phyloP scores from a whole-genome alignment of 2,329 filamentous ascomycete genomes.

The Cladobotryum protrusum region DNA sequence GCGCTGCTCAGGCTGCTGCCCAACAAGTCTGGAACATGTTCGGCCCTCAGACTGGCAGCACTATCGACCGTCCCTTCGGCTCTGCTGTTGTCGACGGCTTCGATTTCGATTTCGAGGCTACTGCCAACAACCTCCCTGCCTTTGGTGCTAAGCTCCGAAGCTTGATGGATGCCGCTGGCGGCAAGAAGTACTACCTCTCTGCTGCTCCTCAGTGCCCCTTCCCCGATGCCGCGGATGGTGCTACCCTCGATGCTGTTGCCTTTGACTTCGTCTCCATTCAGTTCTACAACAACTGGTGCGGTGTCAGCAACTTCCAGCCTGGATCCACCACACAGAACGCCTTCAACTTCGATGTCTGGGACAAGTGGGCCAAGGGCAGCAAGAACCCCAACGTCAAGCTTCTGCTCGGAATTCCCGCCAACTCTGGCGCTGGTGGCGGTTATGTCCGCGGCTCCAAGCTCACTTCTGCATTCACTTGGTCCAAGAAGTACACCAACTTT shows the following conservation, averaged over 20 bases:
- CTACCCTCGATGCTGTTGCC: conserved; percentile 48
- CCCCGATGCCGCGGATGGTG: conserved; percentile 54
- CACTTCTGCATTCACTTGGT: conserved; percentile 45
- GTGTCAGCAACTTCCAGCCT: conserved; percentile 43
- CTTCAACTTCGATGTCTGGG: conserved; percentile 60
- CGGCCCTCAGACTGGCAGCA: conserved; percentile 46
- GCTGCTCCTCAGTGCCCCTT: conserved; percentile 64
- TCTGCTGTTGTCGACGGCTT: conserved; percentile 63
- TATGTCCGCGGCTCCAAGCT: conserved; percentile 46
- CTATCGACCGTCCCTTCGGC: conserved; percentile 59
- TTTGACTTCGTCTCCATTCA: conserved; percentile 59
- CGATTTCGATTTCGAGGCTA: conserved; percentile 67
- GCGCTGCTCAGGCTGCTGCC: conserved; percentile 49
- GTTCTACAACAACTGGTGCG: conserved; percentile 66
- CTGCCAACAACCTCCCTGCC: conserved; percentile 50
- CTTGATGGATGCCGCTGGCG: conserved; percentile 45
- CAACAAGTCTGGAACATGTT: conserved; percentile 65
- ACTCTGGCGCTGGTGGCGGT: conserved; percentile 47
- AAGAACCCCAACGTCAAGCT: conserved; percentile 56
- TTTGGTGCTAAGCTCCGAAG: conserved; percentile 54
- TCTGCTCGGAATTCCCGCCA: conserved; percentile 55
- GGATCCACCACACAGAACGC: conserved; percentile 40
- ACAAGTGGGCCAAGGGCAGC: conserved; percentile 56
- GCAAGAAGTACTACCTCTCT: conserved; percentile 56
- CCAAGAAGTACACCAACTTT: conserved; percentile 51